Evolutionary conservation across 805 yeast genomes (phyloP).

Genomic region (Saccharomyces mikatae): DNA sequence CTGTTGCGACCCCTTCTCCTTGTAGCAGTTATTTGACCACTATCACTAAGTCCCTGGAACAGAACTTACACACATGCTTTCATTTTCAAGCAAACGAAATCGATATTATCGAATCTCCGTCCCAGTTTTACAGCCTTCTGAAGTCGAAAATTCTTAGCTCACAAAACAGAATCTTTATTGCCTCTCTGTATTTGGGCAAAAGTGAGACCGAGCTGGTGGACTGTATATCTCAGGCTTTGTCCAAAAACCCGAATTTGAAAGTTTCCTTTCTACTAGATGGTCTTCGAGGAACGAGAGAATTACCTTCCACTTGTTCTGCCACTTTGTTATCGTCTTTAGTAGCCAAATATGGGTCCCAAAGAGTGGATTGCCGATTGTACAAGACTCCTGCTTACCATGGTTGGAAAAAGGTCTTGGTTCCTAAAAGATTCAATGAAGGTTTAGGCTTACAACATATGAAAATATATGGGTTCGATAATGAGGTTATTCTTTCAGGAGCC

Average conservation of each 20-base stretch:
- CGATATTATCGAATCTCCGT: conserved; percentile 57
- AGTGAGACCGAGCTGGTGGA: conserved; percentile 67
- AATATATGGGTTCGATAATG: conserved; percentile 88
- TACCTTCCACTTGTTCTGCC: conserved; percentile 74
- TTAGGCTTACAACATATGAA: conserved; percentile 96
- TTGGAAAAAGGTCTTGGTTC: conserved; percentile 53
- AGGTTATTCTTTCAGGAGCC: conserved; percentile 83
- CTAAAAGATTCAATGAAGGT: conserved; percentile 83
- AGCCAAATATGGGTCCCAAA: conserved; percentile 48
- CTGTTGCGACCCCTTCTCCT: not conserved
- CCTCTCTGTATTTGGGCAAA: conserved; percentile 82
- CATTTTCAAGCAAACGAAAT: conserved; percentile 48
- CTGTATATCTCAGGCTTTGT: conserved; percentile 53
- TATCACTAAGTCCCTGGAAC: not conserved
- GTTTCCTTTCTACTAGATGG: conserved; percentile 79
- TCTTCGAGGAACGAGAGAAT: conserved; percentile 86
- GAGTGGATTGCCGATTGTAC: conserved; percentile 77
- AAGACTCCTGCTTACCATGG: conserved; percentile 84
- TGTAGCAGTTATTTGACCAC: not conserved
- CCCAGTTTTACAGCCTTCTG: conserved; percentile 59
- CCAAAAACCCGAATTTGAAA: conserved; percentile 48
- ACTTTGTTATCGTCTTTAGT: conserved; percentile 60
- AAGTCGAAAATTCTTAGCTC: conserved; percentile 58
- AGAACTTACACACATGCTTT: conserved; percentile 37
- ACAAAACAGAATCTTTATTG: conserved; percentile 60